Evolutionary conservation across 306 rosid species (phyloP).

Genomic region (Glycine tomentella): DNA sequence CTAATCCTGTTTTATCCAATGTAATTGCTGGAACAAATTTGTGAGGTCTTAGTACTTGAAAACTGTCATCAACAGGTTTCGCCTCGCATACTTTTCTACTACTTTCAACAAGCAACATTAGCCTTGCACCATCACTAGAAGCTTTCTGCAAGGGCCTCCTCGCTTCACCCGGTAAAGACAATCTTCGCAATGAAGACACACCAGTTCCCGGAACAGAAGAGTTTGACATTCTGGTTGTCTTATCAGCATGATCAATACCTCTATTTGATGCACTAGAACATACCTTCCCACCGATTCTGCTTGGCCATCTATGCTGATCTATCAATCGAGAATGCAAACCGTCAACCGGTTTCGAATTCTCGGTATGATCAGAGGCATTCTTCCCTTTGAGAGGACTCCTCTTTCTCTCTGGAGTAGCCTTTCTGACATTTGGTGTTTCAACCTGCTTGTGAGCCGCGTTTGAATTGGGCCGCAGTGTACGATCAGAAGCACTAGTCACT

Average conservation of each 20-base stretch:
- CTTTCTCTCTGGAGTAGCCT: constrained; percentile 86
- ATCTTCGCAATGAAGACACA: constrained; percentile 64
- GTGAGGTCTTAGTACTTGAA: constrained; percentile 57
- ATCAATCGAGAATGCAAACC: constrained; percentile 66
- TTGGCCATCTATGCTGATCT: constrained; percentile 93
- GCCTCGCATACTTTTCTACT: constrained; percentile 56
- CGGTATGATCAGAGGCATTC: constrained; percentile 75
- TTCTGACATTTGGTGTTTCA: constrained; percentile 63
- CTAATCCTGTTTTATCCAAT: constrained; percentile 56
- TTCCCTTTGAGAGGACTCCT: constrained; percentile 89
- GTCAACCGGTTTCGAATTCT: constrained; percentile 90
- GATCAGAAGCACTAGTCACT: constrained; percentile 66
- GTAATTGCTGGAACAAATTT: constrained; percentile 57
- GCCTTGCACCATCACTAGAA: constrained; percentile 58
- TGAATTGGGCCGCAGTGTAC: constrained; percentile 79
- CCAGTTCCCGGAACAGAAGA: constrained; percentile 60
- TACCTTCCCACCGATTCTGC: constrained; percentile 71
- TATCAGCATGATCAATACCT: constrained; percentile 69
- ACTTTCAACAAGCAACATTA: constrained; percentile 52
- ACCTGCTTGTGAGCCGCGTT: constrained; percentile 76
- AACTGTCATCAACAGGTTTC: constrained; percentile 57
- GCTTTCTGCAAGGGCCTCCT: constrained; percentile 63
- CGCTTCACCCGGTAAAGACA: constrained; percentile 52
- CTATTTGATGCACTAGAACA: constrained; percentile 60
- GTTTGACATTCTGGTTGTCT: constrained; percentile 51